A percentile compares a stretch with the other conserved stretches of the same genome.
phyloP scores from a whole-genome alignment of 768 basidiomycete species.

The Phaffia australis region DNA sequence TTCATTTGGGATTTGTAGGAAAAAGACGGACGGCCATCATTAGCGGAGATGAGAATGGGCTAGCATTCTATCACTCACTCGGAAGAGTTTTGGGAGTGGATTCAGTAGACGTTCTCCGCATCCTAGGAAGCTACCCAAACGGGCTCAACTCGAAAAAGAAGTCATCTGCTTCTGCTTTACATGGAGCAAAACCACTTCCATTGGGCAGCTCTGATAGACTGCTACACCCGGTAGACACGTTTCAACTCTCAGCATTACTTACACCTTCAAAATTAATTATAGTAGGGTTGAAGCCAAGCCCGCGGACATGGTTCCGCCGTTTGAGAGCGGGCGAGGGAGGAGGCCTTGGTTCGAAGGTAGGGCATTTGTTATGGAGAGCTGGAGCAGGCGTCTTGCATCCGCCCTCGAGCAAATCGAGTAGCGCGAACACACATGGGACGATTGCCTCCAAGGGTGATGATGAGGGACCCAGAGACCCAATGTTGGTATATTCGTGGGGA shows the following conservation, averaged over 20 bases:
- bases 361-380: slow-evolving; percentile 29
- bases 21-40: slow-evolving; percentile 86
- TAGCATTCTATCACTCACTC: slow-evolving; percentile 89
- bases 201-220: slow-evolving; percentile 36
- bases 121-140: slow-evolving; percentile 80
- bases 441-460: slow-evolving; percentile 17
- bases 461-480: slow-evolving; percentile 42
- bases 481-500: slow-evolving; percentile 80
- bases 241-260: slow-evolving; percentile 70
- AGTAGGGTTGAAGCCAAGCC: slow-evolving; percentile 80
- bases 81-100: slow-evolving; percentile 92
- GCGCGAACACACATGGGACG: slow-evolving; percentile 2
- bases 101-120: slow-evolving; percentile 82
- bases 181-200: slow-evolving; percentile 42
- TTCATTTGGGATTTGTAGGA: slow-evolving; percentile 70
- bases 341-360: slow-evolving; percentile 24
- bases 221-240: slow-evolving; percentile 63
- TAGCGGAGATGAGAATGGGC: slow-evolving; percentile 75
- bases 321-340: slow-evolving; percentile 31
- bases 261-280: slow-evolving; percentile 85
- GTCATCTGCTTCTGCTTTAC: slow-evolving; percentile 46
- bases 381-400: not conserved
- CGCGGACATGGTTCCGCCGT: slow-evolving; percentile 67
- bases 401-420: slow-evolving; percentile 42
- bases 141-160: slow-evolving; percentile 34